Percentiles rank a stretch among this genome's conserved stretches.
These are phyloP conservation scores for Dillenia turbinata DNA, from an alignment of 164 flowering plant genomes.

Conservation along the genomic window DNA sequence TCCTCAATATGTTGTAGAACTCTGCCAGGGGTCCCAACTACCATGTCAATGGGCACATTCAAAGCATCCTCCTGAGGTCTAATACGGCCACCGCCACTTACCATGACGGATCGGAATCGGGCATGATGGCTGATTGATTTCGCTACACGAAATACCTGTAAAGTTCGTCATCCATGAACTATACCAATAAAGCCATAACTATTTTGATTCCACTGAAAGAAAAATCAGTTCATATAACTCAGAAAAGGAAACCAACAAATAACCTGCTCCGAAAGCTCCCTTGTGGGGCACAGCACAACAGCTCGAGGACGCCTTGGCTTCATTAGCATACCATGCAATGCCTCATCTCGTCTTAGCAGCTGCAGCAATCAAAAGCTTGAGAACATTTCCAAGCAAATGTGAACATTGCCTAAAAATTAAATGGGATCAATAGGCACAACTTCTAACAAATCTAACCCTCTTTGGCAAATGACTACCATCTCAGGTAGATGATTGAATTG, in stretches of 20 bases:
- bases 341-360: constrained; percentile 84
- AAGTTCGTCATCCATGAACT: constrained; percentile 3
- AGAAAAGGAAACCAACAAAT: not conserved
- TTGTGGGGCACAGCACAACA: constrained; percentile 88
- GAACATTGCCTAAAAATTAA: too few relatives aligned
- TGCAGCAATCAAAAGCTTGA: constrained; percentile 20
- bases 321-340: constrained; percentile 54
- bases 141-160: constrained; percentile 87
- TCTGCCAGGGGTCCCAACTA: constrained; percentile 98
- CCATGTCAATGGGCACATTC: constrained; percentile 81
- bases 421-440: too few relatives aligned
- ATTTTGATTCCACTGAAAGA: not conserved
- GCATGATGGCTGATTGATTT: constrained; percentile 96
- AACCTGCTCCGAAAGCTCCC: constrained; percentile 97
- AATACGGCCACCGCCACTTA: constrained; percentile 91
- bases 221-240: not conserved
- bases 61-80: constrained; percentile 93
- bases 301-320: constrained; percentile 97
- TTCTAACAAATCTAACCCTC: too few relatives aligned
- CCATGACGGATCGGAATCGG: constrained; percentile 83
- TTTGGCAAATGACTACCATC: too few relatives aligned
- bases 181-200: not conserved
- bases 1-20: constrained; percentile 95
- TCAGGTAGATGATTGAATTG: too few relatives aligned
- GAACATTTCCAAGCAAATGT: not conserved